Base-by-base conservation (phyloP, 805 yeast species). In the Starmerella bombi region DNA sequence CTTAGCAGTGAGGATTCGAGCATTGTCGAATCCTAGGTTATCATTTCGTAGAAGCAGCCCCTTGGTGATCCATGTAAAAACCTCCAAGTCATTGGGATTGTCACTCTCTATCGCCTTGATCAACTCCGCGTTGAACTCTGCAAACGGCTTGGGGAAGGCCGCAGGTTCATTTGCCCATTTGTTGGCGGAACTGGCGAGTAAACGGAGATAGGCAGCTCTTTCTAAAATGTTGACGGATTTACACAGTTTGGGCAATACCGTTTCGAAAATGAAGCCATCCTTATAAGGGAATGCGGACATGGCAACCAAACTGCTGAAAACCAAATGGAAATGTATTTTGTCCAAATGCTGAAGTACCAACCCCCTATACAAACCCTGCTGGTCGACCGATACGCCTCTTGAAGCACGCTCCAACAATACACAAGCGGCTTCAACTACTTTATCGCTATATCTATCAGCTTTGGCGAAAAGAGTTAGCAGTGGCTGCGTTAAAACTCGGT, bases 11-110 rank as follows among this genome's bases (percentile, higher is more conserved):
- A 69, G 50, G 50, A 41, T 50, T 31, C 50, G 58, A 50, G 67
- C 63, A 36, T 50, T 60, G 25, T 49, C 50, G 18, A 49, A 56
- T 3, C 69, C 65, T 0, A 46, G 21, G 7, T 59, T 47, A 43
- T 77, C 78, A 46, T 70, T 70, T 50, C 70, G 74, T 56, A 82
- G 54, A 0, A 81, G 53, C 37, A 81, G 63, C 0, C 81, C 86
- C 57, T 83, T 85, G 17, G 75, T 61, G 5, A 77, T 58, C 94
- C 94, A 85, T 2, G 77, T 62, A 9, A 67, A 57, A 0, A 69
- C 54, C 55, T 83, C 93, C 31, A 80, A 37, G 10, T 36, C 25
- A 17, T 39, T 36, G 10, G 37, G 34, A 17, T 37, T 40, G 3
- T 17, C 25, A 56, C 10, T 61, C 49, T 19, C 51, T 3, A 43